Conservation (phyloP, 192 early-diverging fungal genomes). For the Pilaira anomala region DNA sequence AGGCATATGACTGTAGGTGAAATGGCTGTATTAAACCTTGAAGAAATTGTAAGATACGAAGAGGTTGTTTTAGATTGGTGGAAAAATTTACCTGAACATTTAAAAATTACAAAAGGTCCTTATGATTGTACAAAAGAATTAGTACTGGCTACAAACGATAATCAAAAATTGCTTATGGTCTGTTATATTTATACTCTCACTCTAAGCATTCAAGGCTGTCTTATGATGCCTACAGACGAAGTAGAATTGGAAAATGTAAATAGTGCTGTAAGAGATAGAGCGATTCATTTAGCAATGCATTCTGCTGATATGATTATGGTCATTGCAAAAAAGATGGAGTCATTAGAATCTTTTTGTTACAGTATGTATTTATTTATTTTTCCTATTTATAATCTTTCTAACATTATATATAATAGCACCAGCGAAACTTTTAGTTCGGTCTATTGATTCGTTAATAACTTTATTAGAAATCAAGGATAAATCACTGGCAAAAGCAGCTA, state of each 20-base stretch:
- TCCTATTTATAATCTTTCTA: neutral
- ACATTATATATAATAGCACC: slow-evolving; percentile 6
- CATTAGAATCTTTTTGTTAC: neutral
- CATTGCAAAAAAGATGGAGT: neutral
- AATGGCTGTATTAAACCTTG: slow-evolving; percentile 2
- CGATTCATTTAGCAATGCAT: slow-evolving; percentile 2
- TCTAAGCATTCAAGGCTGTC: neutral
- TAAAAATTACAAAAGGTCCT: slow-evolving; percentile 5
- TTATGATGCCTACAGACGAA: neutral
- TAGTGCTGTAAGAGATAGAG: slow-evolving; percentile 3
- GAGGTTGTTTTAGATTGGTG: neutral
- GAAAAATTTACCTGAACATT: slow-evolving; percentile 2
- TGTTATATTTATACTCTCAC: neutral
- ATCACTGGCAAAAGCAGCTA: slow-evolving; percentile 2
- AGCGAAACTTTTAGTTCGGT: neutral
- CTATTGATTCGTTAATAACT: slow-evolving; percentile 5
- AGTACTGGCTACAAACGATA: neutral
- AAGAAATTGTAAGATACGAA: slow-evolving; percentile 6
- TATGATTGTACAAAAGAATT: slow-evolving; percentile 9
- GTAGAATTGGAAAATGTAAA: neutral
- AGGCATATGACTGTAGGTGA: neutral
- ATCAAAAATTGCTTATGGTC: slow-evolving; percentile 5
- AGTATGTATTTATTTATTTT: slow-evolving; percentile 3
- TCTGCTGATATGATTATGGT: neutral
- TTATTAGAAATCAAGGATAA: slow-evolving; percentile 1